phyloP scores from a whole-genome alignment of 2,329 filamentous ascomycete species.

The Ophiostoma populinum region DNA sequence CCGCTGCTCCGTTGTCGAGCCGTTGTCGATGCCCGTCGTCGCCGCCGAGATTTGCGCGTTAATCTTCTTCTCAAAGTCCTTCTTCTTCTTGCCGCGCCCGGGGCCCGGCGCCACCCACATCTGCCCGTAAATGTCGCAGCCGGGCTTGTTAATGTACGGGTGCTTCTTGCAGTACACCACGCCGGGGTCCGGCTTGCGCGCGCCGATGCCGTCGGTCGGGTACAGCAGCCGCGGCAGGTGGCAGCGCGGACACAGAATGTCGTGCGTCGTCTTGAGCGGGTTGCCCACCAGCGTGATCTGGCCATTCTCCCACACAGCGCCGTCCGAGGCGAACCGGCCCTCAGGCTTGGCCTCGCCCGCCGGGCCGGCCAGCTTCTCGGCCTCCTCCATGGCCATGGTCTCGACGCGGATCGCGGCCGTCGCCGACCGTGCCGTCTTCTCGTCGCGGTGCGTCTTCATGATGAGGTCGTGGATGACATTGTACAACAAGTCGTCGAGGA shows the following conservation, averaged over 20 bases:
- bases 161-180: constrained; percentile 64
- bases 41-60: constrained; percentile 19
- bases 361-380: constrained; percentile 26
- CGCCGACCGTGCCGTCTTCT: constrained; percentile 55
- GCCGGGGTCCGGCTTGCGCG: constrained; percentile 45
- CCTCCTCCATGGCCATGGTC: constrained; percentile 39
- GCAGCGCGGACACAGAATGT: constrained; percentile 59
- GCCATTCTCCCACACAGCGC: constrained; percentile 52
- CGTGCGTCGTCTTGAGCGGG: constrained; percentile 50
- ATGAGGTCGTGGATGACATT: constrained; percentile 62
- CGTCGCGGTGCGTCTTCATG: constrained; percentile 57
- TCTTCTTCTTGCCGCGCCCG: constrained; percentile 62
- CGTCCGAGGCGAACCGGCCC: constrained; percentile 46
- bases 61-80: constrained; percentile 49
- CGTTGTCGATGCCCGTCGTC: constrained; percentile 22
- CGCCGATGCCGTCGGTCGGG: constrained; percentile 53
- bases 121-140: constrained; percentile 69
- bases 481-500: constrained; percentile 60
- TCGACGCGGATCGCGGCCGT: constrained; percentile 48
- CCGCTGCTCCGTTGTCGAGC: constrained; percentile 29
- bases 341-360: constrained; percentile 35
- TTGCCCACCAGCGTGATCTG: constrained; percentile 53
- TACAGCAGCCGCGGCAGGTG: constrained; percentile 57
- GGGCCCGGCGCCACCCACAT: constrained; percentile 58
- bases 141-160: constrained; percentile 58